Percentiles rank a stretch among this genome's conserved stretches.
phyloP scores from a whole-genome alignment of 257 asterid species.

The Scutellaria baicalensis region DNA sequence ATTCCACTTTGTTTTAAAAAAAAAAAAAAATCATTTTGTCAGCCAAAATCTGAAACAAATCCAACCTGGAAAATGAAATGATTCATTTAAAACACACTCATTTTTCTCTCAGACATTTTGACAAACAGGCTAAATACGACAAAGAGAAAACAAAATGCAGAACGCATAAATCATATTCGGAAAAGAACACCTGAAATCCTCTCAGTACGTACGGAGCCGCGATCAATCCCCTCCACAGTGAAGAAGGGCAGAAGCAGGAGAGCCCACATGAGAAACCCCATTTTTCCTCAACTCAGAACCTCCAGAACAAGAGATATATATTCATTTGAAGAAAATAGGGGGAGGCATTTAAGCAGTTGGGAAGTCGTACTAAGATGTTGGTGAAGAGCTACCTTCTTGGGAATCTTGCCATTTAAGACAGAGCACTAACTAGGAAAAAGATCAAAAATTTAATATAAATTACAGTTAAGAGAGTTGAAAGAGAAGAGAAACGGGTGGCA shows the following conservation, averaged over 20 bases:
- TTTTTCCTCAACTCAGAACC: neutral
- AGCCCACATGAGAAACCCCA: slow-evolving; percentile 14
- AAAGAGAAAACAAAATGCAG: neutral
- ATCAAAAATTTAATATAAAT: neutral
- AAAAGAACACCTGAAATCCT: slow-evolving; percentile 35
- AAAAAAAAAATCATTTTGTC: neutral
- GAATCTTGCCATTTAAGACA: slow-evolving; percentile 29
- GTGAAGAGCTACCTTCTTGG: slow-evolving; percentile 27
- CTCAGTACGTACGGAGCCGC: slow-evolving; percentile 27
- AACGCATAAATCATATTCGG: neutral
- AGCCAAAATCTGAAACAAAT: neutral
- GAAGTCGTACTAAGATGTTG: slow-evolving; percentile 27
- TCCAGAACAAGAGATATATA: neutral
- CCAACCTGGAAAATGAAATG: neutral
- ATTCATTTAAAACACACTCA: neutral
- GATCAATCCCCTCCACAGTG: slow-evolving; percentile 22
- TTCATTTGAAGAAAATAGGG: slow-evolving; percentile 4
- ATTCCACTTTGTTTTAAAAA: neutral
- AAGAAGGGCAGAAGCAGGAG: slow-evolving; percentile 18
- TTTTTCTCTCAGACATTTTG: neutral
- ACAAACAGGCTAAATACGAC: neutral
- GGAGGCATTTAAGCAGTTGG: slow-evolving; percentile 19
- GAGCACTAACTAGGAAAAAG: slow-evolving; percentile 1
- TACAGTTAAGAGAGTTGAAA: neutral
- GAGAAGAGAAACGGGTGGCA: neutral